These are phyloP conservation scores for Colletotrichum phormii DNA, from an alignment of 2,329 filamentous ascomycete species.

Conservation along the genomic window DNA sequence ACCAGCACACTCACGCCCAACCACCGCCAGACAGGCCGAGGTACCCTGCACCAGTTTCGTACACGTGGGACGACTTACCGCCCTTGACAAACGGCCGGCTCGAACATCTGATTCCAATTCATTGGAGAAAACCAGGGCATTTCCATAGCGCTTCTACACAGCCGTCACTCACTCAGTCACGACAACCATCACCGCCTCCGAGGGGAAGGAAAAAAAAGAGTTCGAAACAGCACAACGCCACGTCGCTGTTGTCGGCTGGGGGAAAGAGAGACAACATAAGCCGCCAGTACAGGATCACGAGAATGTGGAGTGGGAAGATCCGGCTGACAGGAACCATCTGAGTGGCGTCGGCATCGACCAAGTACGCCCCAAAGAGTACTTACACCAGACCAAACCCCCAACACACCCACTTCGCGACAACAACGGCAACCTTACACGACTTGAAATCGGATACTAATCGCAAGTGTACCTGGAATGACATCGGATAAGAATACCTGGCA, in stretches of 20 bases:
- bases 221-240: conserved; percentile 18
- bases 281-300: background rate
- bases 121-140: conserved; percentile 16
- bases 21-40: conserved; percentile 31
- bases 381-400: conserved; percentile 15
- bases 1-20: conserved; percentile 29
- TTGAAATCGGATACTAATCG: conserved; percentile 6
- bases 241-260: conserved; percentile 6
- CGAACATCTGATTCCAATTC: background rate
- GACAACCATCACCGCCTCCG: conserved; percentile 15
- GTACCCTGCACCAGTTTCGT: conserved; percentile 24
- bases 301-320: conserved; percentile 25
- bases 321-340: conserved; percentile 15
- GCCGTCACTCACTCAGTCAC: conserved; percentile 2
- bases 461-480: conserved; percentile 30
- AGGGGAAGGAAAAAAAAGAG: background rate
- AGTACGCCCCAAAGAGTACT: conserved; percentile 13
- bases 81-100: conserved; percentile 23
- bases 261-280: background rate
- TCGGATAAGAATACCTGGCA: conserved; percentile 2
- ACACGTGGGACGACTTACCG: conserved; percentile 37
- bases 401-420: conserved; percentile 8
- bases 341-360: conserved; percentile 14
- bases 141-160: background rate
- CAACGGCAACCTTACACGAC: conserved; percentile 29